A percentile compares a stretch with the other conserved stretches of the same genome.
These are phyloP conservation scores for Chrysoporthe puriensis DNA, from an alignment of 2,329 filamentous ascomycete species.

Conservation along the genomic window DNA sequence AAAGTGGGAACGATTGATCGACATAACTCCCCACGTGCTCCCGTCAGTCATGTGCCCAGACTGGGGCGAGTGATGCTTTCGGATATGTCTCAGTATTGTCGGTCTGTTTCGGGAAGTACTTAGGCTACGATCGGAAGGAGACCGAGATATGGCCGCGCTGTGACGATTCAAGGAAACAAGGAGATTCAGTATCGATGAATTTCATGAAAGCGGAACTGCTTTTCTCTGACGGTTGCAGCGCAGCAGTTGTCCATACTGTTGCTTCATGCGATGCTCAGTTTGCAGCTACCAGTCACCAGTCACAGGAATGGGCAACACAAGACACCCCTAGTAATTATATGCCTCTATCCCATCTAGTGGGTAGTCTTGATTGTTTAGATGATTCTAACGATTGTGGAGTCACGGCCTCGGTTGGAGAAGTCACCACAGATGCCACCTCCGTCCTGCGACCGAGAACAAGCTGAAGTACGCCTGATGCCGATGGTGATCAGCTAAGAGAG, in stretches of 20 bases:
- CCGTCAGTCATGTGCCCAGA: background rate
- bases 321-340: background rate
- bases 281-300: background rate
- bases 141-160: background rate
- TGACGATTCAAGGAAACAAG: background rate
- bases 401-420: background rate
- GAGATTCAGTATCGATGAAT: background rate
- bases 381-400: background rate
- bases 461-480: background rate
- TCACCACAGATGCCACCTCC: background rate
- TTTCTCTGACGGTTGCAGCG: background rate
- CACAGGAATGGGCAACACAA: no score
- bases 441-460: background rate
- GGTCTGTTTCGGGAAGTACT: background rate
- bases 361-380: background rate
- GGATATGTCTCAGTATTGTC: background rate
- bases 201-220: background rate
- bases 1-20: background rate
- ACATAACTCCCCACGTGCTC: background rate
- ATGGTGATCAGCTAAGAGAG: background rate
- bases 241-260: background rate
- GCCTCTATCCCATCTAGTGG: background rate
- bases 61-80: no score
- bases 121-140: background rate
- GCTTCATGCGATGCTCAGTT: background rate